These are phyloP conservation scores for Claviceps paspali DNA, from an alignment of 2,329 filamentous ascomycete species.

Conservation along the genomic window DNA sequence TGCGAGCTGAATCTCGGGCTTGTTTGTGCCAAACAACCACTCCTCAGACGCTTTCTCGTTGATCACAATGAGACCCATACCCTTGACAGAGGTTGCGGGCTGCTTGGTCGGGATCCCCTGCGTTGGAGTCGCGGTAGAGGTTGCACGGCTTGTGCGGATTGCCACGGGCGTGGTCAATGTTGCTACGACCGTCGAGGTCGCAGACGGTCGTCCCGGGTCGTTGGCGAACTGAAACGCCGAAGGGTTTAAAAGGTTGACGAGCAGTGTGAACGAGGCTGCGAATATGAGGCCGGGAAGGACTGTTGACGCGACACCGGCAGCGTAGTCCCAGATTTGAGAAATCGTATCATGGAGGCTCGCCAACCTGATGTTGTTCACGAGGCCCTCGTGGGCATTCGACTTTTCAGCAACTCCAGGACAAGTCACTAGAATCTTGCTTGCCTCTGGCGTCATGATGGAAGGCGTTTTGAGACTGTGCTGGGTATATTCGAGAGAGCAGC, in stretches of 20 bases:
- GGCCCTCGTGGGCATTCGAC: not conserved
- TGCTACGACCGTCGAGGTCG: slow-evolving; percentile 10
- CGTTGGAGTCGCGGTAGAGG: slow-evolving; percentile 3
- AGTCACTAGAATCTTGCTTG: slow-evolving; percentile 14
- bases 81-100: slow-evolving; percentile 7
- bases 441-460: slow-evolving; percentile 22
- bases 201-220: not conserved
- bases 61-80: slow-evolving; percentile 16
- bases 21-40: slow-evolving; percentile 20
- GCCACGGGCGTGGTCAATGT: slow-evolving; percentile 8
- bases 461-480: slow-evolving; percentile 31
- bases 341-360: not conserved
- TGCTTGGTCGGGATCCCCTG: not conserved
- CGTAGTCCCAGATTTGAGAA: slow-evolving; percentile 1
- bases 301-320: slow-evolving; percentile 6
- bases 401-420: slow-evolving; percentile 3
- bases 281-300: slow-evolving; percentile 14
- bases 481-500: slow-evolving; percentile 31
- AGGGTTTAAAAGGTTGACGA: slow-evolving; percentile 16
- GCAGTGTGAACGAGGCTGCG: slow-evolving; percentile 10
- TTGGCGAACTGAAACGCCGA: slow-evolving; percentile 5
- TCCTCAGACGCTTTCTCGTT: slow-evolving; percentile 16
- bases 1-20: slow-evolving; percentile 16
- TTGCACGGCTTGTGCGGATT: slow-evolving; percentile 6
- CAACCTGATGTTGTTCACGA: slow-evolving; percentile 1